Conservation (phyloP, 1,139 yeast species). For the Cylindricascospora bacillispora region DNA sequence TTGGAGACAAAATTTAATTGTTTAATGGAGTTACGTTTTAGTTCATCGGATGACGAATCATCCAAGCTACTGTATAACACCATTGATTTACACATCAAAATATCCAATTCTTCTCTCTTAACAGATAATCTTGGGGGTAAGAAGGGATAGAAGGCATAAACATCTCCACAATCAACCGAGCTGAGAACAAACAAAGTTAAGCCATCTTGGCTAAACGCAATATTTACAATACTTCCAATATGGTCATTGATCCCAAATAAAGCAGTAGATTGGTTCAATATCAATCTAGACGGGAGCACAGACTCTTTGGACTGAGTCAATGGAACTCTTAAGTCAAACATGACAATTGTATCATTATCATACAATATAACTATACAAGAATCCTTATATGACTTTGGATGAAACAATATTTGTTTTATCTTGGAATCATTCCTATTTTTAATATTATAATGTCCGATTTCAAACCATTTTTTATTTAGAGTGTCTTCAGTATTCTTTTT, state of each 20-base stretch:
- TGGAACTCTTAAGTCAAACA: constrained; percentile 15
- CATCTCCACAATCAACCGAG: constrained; percentile 35
- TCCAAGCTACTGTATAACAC: constrained; percentile 20
- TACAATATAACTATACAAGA: constrained; percentile 31
- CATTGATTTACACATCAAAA: constrained; percentile 33
- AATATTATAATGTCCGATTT: constrained; percentile 7
- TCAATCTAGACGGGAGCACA: too few relatives aligned
- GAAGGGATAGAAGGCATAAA: constrained; percentile 45
- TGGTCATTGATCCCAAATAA: constrained; percentile 21
- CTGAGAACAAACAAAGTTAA: constrained; percentile 38
- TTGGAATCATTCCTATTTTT: constrained; percentile 2
- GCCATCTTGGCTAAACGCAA: constrained; percentile 35
- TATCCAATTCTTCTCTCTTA: constrained; percentile 26
- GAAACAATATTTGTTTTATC: constrained; percentile 31
- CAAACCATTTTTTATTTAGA: constrained; percentile 13
- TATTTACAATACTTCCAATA: constrained; percentile 22
- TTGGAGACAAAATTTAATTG: constrained; percentile 24
- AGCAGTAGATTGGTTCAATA: too few relatives aligned
- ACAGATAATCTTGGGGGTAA: constrained; percentile 33
- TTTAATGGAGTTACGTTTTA: constrained; percentile 16
- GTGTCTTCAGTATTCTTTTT: constrained; percentile 4
- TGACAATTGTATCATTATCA: constrained; percentile 26
- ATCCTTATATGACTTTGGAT: constrained; percentile 31
- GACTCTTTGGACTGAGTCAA: constrained; percentile 10
- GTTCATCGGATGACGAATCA: constrained; percentile 7